Conservation (phyloP, 495 filamentous ascomycete species). For the Aspergillus cristatus region DNA sequence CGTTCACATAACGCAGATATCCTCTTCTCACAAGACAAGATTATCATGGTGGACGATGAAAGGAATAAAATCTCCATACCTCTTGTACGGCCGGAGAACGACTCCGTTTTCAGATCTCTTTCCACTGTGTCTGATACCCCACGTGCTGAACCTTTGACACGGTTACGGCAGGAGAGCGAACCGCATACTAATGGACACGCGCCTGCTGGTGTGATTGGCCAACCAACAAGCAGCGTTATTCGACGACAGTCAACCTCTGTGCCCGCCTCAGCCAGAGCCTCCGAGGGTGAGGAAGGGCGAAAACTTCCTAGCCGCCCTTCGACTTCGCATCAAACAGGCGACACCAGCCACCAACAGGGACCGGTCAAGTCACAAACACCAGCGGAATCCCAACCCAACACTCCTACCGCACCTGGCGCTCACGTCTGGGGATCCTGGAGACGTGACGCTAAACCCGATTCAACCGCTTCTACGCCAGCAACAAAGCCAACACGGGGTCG, state of each 20-base stretch:
- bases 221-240: constrained; percentile 2
- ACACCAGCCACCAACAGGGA: constrained; percentile 21
- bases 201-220: constrained; percentile 23
- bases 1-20: constrained; percentile 84
- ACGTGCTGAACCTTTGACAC: constrained; percentile 3
- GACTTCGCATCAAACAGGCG: constrained; percentile 7
- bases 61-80: constrained; percentile 85
- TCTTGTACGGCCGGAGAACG: constrained; percentile 87
- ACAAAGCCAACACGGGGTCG: constrained; percentile 41
- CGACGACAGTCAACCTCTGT: constrained; percentile 13
- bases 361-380: constrained; percentile 10
- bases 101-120: constrained; percentile 66
- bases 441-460: constrained; percentile 42
- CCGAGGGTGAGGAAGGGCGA: constrained; percentile 26
- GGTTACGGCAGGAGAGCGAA: constrained; percentile 1
- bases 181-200: constrained; percentile 13
- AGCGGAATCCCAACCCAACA: constrained; percentile 19
- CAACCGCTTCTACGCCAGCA: constrained; percentile 28
- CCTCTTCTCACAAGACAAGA: constrained; percentile 79
- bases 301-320: constrained; percentile 14
- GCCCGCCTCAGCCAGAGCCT: constrained; percentile 16
- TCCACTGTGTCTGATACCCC: constrained; percentile 43
- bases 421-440: constrained; percentile 65
- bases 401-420: constrained; percentile 32
- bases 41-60: constrained; percentile 80